Evolutionary conservation across 2,329 filamentous ascomycete genomes (phyloP), one percentile per base, ranked within the genome.

Genomic region (Aspergillus alliaceus): DNA sequence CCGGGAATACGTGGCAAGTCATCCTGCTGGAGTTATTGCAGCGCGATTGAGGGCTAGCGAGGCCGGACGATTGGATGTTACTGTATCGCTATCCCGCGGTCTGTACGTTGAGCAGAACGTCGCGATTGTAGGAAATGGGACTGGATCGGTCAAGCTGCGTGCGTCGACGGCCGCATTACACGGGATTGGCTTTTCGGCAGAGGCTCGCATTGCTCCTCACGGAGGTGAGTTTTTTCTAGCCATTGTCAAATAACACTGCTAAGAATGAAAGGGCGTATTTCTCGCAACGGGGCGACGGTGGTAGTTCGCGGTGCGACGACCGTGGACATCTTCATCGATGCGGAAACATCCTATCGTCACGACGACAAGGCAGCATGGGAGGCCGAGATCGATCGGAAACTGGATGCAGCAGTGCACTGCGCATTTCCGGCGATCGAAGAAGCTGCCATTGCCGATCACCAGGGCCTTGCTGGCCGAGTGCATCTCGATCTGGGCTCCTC

Each of bases 1-100:
- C 2, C 56, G 60, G 5, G 60, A 59, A 31, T 61, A 59, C 37
- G 25, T 63, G 5, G 54, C 59, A 2, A 63, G 60, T 29, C 51
- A 57, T 51, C 56, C 60, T 2, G 53, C 54, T 5, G 54, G 51
- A 3, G 40, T 61, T 1, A 20, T 63, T 14, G 59, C 44, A 8
- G 25, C 58, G 4, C 22, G 59, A 8, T 34, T 61, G 4, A 39
- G 18, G 0, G 50, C 59, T 3, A 61, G 54, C 25, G 8, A 40
- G 46, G 4, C 40, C 3, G 54, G 52, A 0, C 18, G 25, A 1
- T 15, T 61, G 15, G 37, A 51, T 24, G 31, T 61, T 14, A 20
- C 39, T 22, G 25, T 20, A 5, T 56, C 54, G 4, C 22, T 63
- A 29, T 44, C 34, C 20, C 37, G 51, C 2, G 44, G 25, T 24